Conservation (phyloP, 805 yeast species). For the Candida yuanshanica region DNA sequence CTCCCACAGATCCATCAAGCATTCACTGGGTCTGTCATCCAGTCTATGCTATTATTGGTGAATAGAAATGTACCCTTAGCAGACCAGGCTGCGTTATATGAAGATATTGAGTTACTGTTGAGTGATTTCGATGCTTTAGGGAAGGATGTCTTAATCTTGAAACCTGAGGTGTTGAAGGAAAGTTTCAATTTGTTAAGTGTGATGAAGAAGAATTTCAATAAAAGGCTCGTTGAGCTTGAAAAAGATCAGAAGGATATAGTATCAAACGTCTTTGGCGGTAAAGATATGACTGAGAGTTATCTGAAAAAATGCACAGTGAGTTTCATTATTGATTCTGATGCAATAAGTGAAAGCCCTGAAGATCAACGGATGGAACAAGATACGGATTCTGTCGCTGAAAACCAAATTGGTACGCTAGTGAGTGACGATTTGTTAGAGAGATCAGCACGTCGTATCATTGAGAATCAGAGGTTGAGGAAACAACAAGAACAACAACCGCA, state of each 20-base stretch:
- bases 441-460: constrained; percentile 13
- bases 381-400: constrained; percentile 11
- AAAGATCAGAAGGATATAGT: constrained; percentile 26
- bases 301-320: constrained; percentile 24
- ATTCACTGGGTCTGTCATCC: constrained; percentile 28
- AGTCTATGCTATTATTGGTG: constrained; percentile 26
- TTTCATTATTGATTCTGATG: constrained; percentile 19
- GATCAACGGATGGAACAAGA: constrained; percentile 8
- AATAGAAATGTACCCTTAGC: constrained; percentile 13
- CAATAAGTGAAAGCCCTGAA: constrained; percentile 6
- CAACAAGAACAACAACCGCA: constrained; percentile 7
- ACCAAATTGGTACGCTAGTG: constrained; percentile 19
- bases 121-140: constrained; percentile 21
- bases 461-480: constrained; percentile 5
- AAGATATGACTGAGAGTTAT: constrained; percentile 25
- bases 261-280: constrained; percentile 28
- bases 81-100: constrained; percentile 19
- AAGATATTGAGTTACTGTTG: constrained; percentile 24
- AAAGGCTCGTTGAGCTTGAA: constrained; percentile 21
- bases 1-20: constrained; percentile 28
- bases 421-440: constrained; percentile 12
- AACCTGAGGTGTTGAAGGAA: constrained; percentile 24
- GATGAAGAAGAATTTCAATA: constrained; percentile 21
- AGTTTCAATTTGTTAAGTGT: constrained; percentile 23
- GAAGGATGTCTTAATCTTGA: constrained; percentile 20